Base-by-base conservation (phyloP, 768 basidiomycete genomes). In the Boletus sensibilis region DNA sequence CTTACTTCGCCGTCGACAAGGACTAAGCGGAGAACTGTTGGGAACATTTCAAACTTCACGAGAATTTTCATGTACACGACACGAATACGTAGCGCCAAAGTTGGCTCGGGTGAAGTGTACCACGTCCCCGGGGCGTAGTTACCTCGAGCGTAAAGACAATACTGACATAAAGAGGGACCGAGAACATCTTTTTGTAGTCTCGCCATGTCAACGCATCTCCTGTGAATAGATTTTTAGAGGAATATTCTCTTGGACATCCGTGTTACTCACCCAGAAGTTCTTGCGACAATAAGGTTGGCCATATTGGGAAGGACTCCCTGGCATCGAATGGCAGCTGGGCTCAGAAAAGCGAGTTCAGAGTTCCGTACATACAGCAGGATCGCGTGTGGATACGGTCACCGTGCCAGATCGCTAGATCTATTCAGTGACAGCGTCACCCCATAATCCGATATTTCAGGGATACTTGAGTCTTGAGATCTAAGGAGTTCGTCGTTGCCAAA, bases 171-270 rank as follows among this genome's bases (percentile, higher is more conserved):
- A 58, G 44, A 40, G 68, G 70, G 60, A 55, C 69, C 71, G 71
- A 63, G 55, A 56, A 59, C 41, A 25, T 46, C 57, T 57, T 70
- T 72, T 70, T 72, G 70, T 70, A 52, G 50, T 50, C 58, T 72
- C 62, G 58, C 60, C 70, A 73, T 72, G 72, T 73, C 72, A 72
- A 72, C 70, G 63, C 43, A 56, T 47, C 35, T 60, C 57, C 60
- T 69, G 68, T 57, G 68, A 68, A 64, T 55, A 40, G 21, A 59
- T 53, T 35, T 46, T 52, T 39, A 50, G 51, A 47, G 35, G 34
- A 42, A 51, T 52, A 31, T 59, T 44, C 25, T 54, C 37, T 54
- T 56, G 57, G 48, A 20, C 39, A 23, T 43, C 45, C 45, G 46
- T 46, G 49, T 64, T 63, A 67, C 62, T 61, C 65, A 65, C 64